phyloP scores from a whole-genome alignment of 768 basidiomycete species.

The Xerocomellus dryophilus region DNA sequence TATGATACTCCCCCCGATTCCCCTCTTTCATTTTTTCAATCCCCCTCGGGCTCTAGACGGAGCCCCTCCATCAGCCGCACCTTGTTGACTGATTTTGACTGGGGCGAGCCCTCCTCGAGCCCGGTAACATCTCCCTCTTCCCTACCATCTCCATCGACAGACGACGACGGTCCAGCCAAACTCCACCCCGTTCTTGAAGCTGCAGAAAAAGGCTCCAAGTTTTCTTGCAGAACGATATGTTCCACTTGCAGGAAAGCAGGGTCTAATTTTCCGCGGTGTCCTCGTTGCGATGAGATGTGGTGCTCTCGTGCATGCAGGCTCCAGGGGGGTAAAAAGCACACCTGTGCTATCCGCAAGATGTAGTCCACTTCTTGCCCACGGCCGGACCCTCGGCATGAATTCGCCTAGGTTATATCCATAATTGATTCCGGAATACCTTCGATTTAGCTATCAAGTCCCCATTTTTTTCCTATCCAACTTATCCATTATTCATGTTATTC shows the following conservation, averaged over 20 bases:
- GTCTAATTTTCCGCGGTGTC: conserved; percentile 58
- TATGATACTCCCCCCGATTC: conserved; percentile 31
- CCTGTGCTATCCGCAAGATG: conserved; percentile 32
- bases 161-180: conserved; percentile 6
- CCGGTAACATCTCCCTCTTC: conserved; percentile 2
- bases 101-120: conserved; percentile 10
- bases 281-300: conserved; percentile 58
- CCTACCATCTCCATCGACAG: conserved; percentile 19
- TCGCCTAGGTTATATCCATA: background rate
- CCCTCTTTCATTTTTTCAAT: conserved; percentile 22
- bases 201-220: conserved; percentile 50
- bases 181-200: conserved; percentile 47
- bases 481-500: background rate
- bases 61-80: conserved; percentile 46
- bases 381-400: background rate
- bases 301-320: conserved; percentile 63
- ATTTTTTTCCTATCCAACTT: background rate
- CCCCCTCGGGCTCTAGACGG: conserved; percentile 14
- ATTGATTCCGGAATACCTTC: background rate
- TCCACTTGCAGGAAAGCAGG: conserved; percentile 53
- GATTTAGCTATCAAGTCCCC: background rate
- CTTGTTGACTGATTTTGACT: conserved; percentile 27
- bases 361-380: conserved; percentile 3
- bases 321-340: conserved; percentile 49
- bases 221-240: conserved; percentile 44